Conservation (phyloP, 257 asterid genomes). For the Osmanthus fragrans region DNA sequence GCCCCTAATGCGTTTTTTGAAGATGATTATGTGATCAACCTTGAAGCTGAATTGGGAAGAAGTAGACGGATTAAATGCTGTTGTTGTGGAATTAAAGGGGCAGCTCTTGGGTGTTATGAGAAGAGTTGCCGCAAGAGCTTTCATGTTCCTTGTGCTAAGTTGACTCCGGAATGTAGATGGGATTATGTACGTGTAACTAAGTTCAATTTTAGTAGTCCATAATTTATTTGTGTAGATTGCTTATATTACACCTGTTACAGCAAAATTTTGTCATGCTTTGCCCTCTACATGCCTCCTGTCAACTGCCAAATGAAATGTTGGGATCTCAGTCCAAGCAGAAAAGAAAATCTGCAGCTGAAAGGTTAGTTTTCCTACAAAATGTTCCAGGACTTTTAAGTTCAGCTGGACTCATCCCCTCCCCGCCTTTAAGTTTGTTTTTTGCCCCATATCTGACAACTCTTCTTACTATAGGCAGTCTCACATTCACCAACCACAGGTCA, state of each 20-base stretch:
- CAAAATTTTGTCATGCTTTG: conserved; percentile 86
- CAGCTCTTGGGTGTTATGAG: conserved; percentile 93
- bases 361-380: conserved; percentile 35
- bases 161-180: conserved; percentile 86
- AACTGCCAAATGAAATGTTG: conserved; percentile 61
- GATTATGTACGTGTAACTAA: conserved; percentile 55
- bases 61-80: conserved; percentile 76
- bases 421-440: background rate
- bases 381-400: conserved; percentile 3
- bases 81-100: conserved; percentile 87
- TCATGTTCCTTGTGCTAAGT: conserved; percentile 91
- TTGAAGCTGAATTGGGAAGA: conserved; percentile 76
- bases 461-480: conserved; percentile 40
- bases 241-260: conserved; percentile 40
- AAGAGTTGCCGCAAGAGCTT: conserved; percentile 86
- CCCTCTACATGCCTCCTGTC: conserved; percentile 66
- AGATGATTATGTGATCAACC: conserved; percentile 64
- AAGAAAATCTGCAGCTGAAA: conserved; percentile 37
- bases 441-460: background rate
- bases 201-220: background rate
- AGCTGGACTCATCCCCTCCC: background rate
- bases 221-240: background rate
- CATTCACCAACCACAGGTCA: conserved; percentile 26
- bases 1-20: conserved; percentile 91
- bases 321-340: conserved; percentile 43